Evolutionary conservation across 345 rosid genomes (phyloP), one percentile per base, ranked within the genome.

Genomic region (Excoecaria cochinchinensis): DNA sequence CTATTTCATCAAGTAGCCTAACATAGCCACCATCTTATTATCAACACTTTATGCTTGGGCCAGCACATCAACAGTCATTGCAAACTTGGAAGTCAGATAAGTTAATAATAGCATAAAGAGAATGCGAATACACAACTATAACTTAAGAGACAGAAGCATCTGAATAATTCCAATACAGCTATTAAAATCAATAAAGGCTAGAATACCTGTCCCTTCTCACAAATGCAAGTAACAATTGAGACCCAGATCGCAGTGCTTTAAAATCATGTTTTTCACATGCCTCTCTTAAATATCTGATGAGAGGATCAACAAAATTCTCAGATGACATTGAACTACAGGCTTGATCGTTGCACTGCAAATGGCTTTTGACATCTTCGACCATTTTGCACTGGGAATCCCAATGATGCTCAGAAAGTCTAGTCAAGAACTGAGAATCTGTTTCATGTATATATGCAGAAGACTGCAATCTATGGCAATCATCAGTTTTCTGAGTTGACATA

Each of bases 381-480:
- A 84, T 55, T 73, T 84, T 85, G 78, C 85, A 82, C 80, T 90
- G 91, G 15, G 77, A 77, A 68, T 85, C 90, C 95, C 91, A 88
- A 13, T 84, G 79, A 82, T 87, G 89, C 57, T 84, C 84, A 1
- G 68, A 36, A 61, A 91, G 90, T 73, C 76, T 81, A 72, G 81
- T 78, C 47, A 92, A 70, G 46, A 83, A 73, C 50, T 83, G 78
- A 22, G 87, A 74, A 67, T 82, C 84, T 36, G 55, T 62, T 76
- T 84, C 82, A 50, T 39, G 71, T 42, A 62, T 42, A 68, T 69
- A 73, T 39, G 62, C 71, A 79, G 73, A 67, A 39, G 84, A 63
- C 72, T 71, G 82, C 77, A 66, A 47, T 59, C 64, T 75, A 2
- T 60, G 69, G 69, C 59, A 25, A 75, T 77, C 81, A 69, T 84